Evolutionary conservation across 1,284 basidiomycete species (phyloP).

Genomic region (Ceratobasidium sp.): DNA sequence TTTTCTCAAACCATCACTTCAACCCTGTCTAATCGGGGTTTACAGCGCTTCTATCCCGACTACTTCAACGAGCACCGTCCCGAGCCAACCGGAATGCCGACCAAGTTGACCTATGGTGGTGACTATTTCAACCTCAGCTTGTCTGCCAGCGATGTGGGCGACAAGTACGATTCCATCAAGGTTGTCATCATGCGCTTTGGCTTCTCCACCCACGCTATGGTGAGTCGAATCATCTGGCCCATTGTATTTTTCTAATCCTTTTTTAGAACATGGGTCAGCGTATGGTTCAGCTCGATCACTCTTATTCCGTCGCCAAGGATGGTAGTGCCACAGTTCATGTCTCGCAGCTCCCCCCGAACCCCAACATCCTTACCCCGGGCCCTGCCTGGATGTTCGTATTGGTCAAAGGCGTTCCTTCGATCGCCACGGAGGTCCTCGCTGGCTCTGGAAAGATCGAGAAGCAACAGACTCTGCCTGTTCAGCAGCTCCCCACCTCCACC

Average conservation of each 20-base stretch:
- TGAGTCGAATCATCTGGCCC: slow-evolving; percentile 53
- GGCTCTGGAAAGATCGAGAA: slow-evolving; percentile 80
- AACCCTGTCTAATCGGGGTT: slow-evolving; percentile 40
- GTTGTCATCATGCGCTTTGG: slow-evolving; percentile 86
- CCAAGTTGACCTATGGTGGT: slow-evolving; percentile 86
- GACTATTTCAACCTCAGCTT: slow-evolving; percentile 70
- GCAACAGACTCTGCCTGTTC: slow-evolving; percentile 64
- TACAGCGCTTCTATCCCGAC: slow-evolving; percentile 77
- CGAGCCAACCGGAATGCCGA: slow-evolving; percentile 74
- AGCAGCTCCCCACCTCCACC: slow-evolving; percentile 62
- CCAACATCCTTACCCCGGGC: slow-evolving; percentile 88
- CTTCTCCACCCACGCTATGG: slow-evolving; percentile 93
- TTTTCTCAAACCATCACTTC: slow-evolving; percentile 50
- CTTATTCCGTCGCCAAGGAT: slow-evolving; percentile 82
- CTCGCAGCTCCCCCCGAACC: slow-evolving; percentile 80
- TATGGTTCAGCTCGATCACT: slow-evolving; percentile 75
- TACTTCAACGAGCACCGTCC: slow-evolving; percentile 86
- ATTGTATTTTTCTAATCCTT: not conserved
- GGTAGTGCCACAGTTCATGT: slow-evolving; percentile 78
- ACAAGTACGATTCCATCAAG: slow-evolving; percentile 70
- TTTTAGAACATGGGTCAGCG: slow-evolving; percentile 86
- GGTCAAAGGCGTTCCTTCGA: slow-evolving; percentile 84
- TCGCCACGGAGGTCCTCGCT: slow-evolving; percentile 77
- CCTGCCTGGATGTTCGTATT: slow-evolving; percentile 85
- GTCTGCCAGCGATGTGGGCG: slow-evolving; percentile 68